These are phyloP conservation scores for Blakeslea trispora DNA, from an alignment of 371 early-diverging fungal genomes.

Conservation along the genomic window DNA sequence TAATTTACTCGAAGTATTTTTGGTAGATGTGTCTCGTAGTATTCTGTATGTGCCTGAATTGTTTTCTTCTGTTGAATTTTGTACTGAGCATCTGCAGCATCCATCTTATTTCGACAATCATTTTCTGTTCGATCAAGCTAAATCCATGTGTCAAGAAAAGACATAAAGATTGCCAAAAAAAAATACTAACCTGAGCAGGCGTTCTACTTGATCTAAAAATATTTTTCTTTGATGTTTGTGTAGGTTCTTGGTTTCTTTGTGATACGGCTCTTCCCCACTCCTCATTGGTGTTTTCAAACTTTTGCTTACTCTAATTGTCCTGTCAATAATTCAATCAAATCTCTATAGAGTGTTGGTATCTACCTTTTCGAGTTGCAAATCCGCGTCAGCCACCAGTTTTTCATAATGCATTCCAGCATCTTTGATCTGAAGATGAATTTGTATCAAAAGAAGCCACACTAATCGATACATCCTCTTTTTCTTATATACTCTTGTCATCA, in stretches of 20 bases:
- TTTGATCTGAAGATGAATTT: too few species aligned
- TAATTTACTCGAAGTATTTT: slow-evolving; percentile 19
- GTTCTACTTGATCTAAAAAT: slow-evolving; percentile 58
- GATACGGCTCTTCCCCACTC: slow-evolving; percentile 80
- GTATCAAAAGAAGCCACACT: too few species aligned
- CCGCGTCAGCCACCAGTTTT: slow-evolving; percentile 69
- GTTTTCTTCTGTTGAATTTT: slow-evolving; percentile 68
- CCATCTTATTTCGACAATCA: slow-evolving; percentile 29
- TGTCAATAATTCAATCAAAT: background rate
- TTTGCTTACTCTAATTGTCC: slow-evolving; percentile 57
- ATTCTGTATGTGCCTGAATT: slow-evolving; percentile 65
- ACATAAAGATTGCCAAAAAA: background rate
- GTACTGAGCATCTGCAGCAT: slow-evolving; percentile 67
- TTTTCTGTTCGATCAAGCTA: slow-evolving; percentile 63
- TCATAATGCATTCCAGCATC: slow-evolving; percentile 74
- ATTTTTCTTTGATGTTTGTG: slow-evolving; percentile 51
- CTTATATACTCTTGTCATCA: background rate
- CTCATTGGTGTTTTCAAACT: slow-evolving; percentile 73
- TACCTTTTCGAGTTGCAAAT: slow-evolving; percentile 75
- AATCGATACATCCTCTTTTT: too few species aligned
- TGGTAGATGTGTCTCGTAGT: slow-evolving; percentile 61
- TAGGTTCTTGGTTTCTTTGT: slow-evolving; percentile 62
- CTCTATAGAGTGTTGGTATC: background rate
- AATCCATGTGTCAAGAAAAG: too few species aligned
- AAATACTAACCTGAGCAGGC: slow-evolving; percentile 46